These are phyloP conservation scores for Microascus cirrosus DNA, from an alignment of 2,329 filamentous ascomycete genomes.

Conservation along the genomic window DNA sequence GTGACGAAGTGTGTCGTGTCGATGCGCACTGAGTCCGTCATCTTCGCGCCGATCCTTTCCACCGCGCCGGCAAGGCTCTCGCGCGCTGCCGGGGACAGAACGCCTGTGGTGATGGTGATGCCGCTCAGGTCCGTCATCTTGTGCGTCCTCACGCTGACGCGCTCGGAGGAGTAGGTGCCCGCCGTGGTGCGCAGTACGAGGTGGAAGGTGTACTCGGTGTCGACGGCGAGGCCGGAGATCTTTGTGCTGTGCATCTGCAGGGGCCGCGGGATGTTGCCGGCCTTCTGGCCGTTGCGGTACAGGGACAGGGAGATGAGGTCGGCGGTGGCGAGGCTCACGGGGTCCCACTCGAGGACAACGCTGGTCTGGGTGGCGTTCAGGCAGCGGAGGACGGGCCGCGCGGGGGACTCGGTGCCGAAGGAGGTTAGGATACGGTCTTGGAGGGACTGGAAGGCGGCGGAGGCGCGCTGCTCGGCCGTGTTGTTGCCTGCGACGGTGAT, in stretches of 20 bases:
- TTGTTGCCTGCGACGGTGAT: slow-evolving; percentile 88
- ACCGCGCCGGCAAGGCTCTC: slow-evolving; percentile 67
- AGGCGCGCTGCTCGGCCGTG: slow-evolving; percentile 62
- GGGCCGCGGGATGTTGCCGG: slow-evolving; percentile 83
- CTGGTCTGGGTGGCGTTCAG: slow-evolving; percentile 98
- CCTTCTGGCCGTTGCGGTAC: slow-evolving; percentile 94
- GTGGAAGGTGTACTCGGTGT: slow-evolving; percentile 93
- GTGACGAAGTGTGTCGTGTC: slow-evolving; percentile 99
- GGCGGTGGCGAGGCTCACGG: slow-evolving; percentile 83
- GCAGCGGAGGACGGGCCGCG: slow-evolving; percentile 71
- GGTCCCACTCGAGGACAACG: slow-evolving; percentile 96
- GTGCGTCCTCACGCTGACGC: slow-evolving; percentile 79
- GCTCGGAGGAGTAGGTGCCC: slow-evolving; percentile 75
- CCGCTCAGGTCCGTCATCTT: slow-evolving; percentile 97
- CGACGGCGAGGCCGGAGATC: slow-evolving; percentile 90
- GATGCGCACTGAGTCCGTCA: slow-evolving; percentile 82
- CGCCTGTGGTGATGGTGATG: slow-evolving; percentile 85
- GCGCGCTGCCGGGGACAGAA: slow-evolving; percentile 62
- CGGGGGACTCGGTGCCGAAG: slow-evolving; percentile 72
- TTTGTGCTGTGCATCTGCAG: slow-evolving; percentile 88
- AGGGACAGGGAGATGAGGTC: slow-evolving; percentile 81
- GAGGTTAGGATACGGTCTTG: slow-evolving; percentile 79
- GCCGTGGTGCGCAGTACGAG: slow-evolving; percentile 83
- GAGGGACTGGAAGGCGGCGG: slow-evolving; percentile 69
- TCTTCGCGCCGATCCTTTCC: slow-evolving; percentile 82